Evolutionary conservation across 1,284 basidiomycete species (phyloP), one percentile per base, ranked within the genome.

Genomic region (Rhodotorula sp.): DNA sequence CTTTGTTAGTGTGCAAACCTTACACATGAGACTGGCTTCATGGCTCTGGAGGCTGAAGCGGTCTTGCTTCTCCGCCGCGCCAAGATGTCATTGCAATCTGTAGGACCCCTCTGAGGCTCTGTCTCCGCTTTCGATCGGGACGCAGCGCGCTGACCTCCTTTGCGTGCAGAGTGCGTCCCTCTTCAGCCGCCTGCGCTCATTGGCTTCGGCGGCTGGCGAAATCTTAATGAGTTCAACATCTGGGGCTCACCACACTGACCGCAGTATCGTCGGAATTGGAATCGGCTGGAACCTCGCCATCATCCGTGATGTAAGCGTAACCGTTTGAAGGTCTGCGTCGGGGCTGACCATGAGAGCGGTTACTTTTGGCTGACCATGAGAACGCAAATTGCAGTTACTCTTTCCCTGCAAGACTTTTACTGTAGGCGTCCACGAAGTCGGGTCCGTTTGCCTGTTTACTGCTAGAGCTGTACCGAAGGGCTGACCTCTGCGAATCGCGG

Each of bases 221-320:
- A n/a, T n/a, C n/a, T n/a, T n/a, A n/a, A n/a, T n/a, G n/a, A n/a
- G n/a, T n/a, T 23, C 21, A 5, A 49, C 59, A 26, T 7, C 16
- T 20, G 34, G 34, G 4, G 34, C 49, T 20, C 8, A 3, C 3
- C n/a, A n/a, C n/a, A n/a, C n/a, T n/a, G n/a, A n/a, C n/a, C 16
- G 34, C 64, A 66, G 64, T 46, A 73, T 79, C 64, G 73, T 78
- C 43, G 75, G 76, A 21, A 79, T 78, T 39, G 67, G 73, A 15
- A 73, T 79, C 48, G 74, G 75, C 5, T 79, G 79, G 79, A 79
- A 78, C 67, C 69, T 79, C 14, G 74, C 78, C 57, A 52, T 74
- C 21, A 46, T 79, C 18, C 71, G 79, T 23, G 66, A 72, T 16
- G 62, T 68, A 16, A 20, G 66, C 8, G 1, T 20, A 6, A 16